Conservation (phyloP, 306 rosid genomes). For the Pyrus communis region DNA sequence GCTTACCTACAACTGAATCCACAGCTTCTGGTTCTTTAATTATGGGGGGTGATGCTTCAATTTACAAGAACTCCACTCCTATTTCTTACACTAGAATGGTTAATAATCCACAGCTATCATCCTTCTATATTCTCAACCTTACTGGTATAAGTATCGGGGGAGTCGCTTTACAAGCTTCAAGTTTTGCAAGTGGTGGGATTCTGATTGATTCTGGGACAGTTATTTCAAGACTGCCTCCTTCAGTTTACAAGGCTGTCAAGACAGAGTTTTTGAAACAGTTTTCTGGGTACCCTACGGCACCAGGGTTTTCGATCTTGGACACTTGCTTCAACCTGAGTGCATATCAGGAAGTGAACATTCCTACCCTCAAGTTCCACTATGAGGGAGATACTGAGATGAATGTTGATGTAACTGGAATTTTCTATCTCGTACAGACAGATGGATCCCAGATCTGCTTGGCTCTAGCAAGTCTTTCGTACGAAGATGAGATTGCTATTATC, state of each 20-base stretch:
- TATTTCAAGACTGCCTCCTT: constrained; percentile 63
- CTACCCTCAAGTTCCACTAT: constrained; percentile 45
- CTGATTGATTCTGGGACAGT: constrained; percentile 83
- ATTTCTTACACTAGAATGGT: constrained; percentile 68
- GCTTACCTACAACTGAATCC: constrained; percentile 54
- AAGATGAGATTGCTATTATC: constrained; percentile 42
- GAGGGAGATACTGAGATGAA: constrained; percentile 53
- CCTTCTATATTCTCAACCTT: constrained; percentile 61
- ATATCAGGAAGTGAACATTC: constrained; percentile 42
- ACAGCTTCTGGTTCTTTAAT: constrained; percentile 68
- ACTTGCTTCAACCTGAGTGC: constrained; percentile 74
- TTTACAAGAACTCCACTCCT: constrained; percentile 53
- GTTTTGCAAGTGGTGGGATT: constrained; percentile 29
- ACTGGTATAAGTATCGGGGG: constrained; percentile 62
- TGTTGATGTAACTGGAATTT: constrained; percentile 49
- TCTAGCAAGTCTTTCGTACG: constrained; percentile 53
- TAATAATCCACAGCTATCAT: constrained; percentile 44
- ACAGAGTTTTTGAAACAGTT: constrained; percentile 65
- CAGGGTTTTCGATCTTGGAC: constrained; percentile 62
- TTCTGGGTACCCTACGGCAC: constrained; percentile 44
- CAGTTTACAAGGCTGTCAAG: constrained; percentile 55
- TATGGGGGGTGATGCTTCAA: constrained; percentile 57
- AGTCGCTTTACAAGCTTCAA: constrained; percentile 29
- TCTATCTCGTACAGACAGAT: constrained; percentile 54
- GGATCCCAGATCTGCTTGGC: constrained; percentile 80